phyloP scores from a whole-genome alignment of 2,329 filamentous ascomycete genomes.

The Camillea tinctor region DNA sequence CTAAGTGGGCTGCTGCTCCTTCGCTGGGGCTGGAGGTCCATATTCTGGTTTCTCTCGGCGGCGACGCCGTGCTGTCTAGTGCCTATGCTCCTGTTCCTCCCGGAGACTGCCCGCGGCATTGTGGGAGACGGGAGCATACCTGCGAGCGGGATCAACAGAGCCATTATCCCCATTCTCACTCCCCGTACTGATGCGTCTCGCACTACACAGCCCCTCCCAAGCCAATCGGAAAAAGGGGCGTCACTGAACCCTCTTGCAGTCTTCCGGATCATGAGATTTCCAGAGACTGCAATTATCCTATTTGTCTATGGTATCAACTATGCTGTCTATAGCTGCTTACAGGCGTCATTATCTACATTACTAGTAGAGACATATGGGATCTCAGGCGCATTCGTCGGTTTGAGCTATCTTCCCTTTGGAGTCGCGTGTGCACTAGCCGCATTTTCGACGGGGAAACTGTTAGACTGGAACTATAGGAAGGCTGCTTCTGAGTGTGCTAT shows the following conservation, averaged over 20 bases:
- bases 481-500: neutral
- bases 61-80: conserved; percentile 32
- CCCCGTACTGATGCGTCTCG: neutral
- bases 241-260: conserved; percentile 1
- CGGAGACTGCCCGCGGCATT: conserved; percentile 27
- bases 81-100: conserved; percentile 39
- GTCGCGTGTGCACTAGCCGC: conserved; percentile 9
- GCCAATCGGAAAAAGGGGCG: neutral
- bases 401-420: conserved; percentile 15
- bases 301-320: conserved; percentile 5
- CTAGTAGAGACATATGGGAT: conserved; percentile 8
- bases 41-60: conserved; percentile 50
- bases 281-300: conserved; percentile 1
- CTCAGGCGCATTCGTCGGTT: conserved; percentile 5
- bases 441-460: conserved; percentile 3
- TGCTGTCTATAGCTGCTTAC: conserved; percentile 12
- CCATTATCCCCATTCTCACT: neutral
- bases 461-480: conserved; percentile 9
- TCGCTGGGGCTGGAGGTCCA: conserved; percentile 41
- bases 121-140: conserved; percentile 14
- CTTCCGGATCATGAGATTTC: conserved; percentile 1
- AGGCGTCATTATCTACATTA: conserved; percentile 11
- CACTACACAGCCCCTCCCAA: neutral
- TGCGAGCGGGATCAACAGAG: conserved; percentile 8
- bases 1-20: conserved; percentile 9